Percentiles rank a stretch among this genome's conserved stretches.
These are phyloP conservation scores for Arbutus unedo DNA, from an alignment of 148 eudicot species.

Conservation along the genomic window DNA sequence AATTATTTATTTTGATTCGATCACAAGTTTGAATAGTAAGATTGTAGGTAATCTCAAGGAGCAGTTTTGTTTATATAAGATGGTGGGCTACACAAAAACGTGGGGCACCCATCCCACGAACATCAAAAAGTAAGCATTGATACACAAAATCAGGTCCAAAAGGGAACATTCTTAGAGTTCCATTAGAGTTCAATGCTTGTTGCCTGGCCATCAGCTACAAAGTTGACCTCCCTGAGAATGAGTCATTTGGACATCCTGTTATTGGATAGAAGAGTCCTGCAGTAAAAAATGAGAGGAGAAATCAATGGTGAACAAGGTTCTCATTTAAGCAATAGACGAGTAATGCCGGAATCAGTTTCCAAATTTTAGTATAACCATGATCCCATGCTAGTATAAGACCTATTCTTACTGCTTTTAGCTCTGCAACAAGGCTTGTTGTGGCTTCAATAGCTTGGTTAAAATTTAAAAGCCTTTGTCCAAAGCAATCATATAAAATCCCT, in stretches of 20 bases:
- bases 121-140: background rate
- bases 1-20: background rate
- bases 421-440: background rate
- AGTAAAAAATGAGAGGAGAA: background rate
- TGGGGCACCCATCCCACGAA: background rate
- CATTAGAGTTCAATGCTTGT: background rate
- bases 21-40: constrained; percentile 2
- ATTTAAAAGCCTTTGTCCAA: background rate
- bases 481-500: background rate
- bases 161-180: background rate
- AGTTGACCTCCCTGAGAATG: background rate
- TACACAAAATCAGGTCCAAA: background rate
- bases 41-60: constrained; percentile 5
- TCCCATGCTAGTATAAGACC: background rate
- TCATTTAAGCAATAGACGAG: background rate
- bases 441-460: background rate
- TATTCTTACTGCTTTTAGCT: background rate
- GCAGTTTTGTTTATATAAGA: background rate
- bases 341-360: background rate
- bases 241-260: background rate
- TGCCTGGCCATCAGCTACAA: background rate
- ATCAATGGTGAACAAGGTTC: background rate
- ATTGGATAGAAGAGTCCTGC: background rate
- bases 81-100: background rate
- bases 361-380: background rate